Evolutionary conservation across 768 basidiomycete species (phyloP).

Genomic region (Tricholoma matsutake): DNA sequence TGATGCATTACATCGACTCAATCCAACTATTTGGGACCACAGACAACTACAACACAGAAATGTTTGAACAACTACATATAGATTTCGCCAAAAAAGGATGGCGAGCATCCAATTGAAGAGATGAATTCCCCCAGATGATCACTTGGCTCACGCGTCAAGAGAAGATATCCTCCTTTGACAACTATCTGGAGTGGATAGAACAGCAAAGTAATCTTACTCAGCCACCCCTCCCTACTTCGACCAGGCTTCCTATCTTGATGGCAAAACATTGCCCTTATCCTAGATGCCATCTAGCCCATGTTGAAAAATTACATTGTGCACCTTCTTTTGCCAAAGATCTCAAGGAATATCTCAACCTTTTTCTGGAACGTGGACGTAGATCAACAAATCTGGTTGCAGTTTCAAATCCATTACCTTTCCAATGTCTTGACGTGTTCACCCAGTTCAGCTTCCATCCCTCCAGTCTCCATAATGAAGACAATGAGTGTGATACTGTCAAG

Average conservation of each 20-base stretch:
- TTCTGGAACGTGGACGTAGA: too few relatives aligned
- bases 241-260: not conserved
- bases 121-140: conserved; percentile 36
- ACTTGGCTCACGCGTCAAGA: conserved; percentile 35
- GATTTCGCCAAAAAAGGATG: conserved; percentile 37
- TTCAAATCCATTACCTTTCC: too few relatives aligned
- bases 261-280: too few relatives aligned
- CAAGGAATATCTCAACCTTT: conserved; percentile 24
- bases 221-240: too few relatives aligned
- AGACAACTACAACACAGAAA: conserved; percentile 34
- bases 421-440: too few relatives aligned
- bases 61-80: conserved; percentile 38
- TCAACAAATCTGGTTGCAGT: too few relatives aligned
- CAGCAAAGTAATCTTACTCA: not conserved
- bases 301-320: conserved; percentile 15
- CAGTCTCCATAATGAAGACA: too few relatives aligned
- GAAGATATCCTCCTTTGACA: conserved; percentile 16
- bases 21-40: conserved; percentile 26
- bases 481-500: too few relatives aligned
- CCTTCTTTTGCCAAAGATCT: conserved; percentile 22
- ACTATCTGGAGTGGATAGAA: too few relatives aligned
- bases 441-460: too few relatives aligned
- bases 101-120: conserved; percentile 24
- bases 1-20: conserved; percentile 26
- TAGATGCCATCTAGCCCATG: conserved; percentile 17